Evolutionary conservation across 139 green algal genomes (phyloP).

Genomic region (Coelastrella sp.): DNA sequence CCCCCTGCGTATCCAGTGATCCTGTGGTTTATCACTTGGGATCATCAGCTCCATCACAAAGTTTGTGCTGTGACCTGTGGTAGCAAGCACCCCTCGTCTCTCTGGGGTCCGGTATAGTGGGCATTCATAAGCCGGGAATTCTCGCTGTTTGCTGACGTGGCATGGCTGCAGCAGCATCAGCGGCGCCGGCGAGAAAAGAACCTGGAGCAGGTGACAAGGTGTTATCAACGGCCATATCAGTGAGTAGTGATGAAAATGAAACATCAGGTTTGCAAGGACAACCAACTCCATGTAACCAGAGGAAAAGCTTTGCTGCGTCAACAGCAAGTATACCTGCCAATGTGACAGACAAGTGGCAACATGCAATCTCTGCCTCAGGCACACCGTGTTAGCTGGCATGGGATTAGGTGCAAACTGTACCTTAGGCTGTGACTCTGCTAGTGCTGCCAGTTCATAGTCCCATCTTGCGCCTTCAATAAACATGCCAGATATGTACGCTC

Average conservation of each 20-base stretch:
- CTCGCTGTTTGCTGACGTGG: conserved; percentile 40
- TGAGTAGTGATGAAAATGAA: no score
- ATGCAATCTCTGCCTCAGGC: no score
- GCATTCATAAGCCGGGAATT: conserved; percentile 77
- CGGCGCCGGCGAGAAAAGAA: conserved; percentile 74
- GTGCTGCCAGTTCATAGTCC: conserved; percentile 56
- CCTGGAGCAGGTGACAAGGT: no score
- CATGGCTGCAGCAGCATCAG: conserved; percentile 70
- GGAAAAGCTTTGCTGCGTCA: no score
- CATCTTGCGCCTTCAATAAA: conserved; percentile 82
- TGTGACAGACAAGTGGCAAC: not conserved
- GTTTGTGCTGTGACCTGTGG: conserved; percentile 82
- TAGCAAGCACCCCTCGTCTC: conserved; percentile 74
- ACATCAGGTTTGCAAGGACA: no score
- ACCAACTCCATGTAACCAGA: no score
- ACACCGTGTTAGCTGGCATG: no score
- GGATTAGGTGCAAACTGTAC: no score
- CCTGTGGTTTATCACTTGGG: conserved; percentile 63
- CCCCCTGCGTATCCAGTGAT: conserved; percentile 75
- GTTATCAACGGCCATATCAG: no score
- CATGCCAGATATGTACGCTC: conserved; percentile 70
- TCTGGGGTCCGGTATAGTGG: conserved; percentile 78
- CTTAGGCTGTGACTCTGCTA: conserved; percentile 75
- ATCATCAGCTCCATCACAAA: conserved; percentile 81
- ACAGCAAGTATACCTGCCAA: not conserved